These are phyloP conservation scores for Cordyceps militaris DNA, from an alignment of 2,329 filamentous ascomycete species.

Conservation along the genomic window DNA sequence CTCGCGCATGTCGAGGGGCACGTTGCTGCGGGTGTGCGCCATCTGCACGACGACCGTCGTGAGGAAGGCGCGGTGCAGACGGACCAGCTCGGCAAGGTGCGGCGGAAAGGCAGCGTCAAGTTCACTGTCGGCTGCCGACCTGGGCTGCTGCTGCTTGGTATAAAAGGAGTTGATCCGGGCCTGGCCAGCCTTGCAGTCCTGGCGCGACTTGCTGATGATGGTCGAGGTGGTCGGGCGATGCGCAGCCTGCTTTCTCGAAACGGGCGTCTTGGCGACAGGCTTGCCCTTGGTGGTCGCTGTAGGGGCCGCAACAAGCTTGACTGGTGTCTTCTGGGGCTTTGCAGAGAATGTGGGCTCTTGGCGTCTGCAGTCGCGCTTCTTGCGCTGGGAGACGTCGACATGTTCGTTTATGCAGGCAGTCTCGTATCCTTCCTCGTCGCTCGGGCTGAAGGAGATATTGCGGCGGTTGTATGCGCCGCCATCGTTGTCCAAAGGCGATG, in stretches of 20 bases:
- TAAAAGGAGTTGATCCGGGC: slow-evolving; percentile 35
- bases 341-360: background rate
- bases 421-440: slow-evolving; percentile 5
- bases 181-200: slow-evolving; percentile 24
- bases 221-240: slow-evolving; percentile 27
- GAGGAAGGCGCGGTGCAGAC: slow-evolving; percentile 60
- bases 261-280: slow-evolving; percentile 22
- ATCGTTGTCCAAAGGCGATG: background rate
- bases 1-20: slow-evolving; percentile 56
- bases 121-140: slow-evolving; percentile 18
- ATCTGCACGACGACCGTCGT: slow-evolving; percentile 62
- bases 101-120: slow-evolving; percentile 33
- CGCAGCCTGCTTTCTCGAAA: slow-evolving; percentile 23
- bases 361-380: slow-evolving; percentile 8
- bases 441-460: slow-evolving; percentile 8
- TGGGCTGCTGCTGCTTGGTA: slow-evolving; percentile 26
- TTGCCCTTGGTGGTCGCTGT: slow-evolving; percentile 23
- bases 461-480: background rate
- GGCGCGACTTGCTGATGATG: slow-evolving; percentile 25
- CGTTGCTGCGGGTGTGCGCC: slow-evolving; percentile 57
- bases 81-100: slow-evolving; percentile 52
- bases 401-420: background rate
- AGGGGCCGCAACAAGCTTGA: background rate
- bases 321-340: background rate
- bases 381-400: background rate